Evolutionary conservation across 495 filamentous ascomycete genomes (phyloP), one percentile per base, ranked within the genome.

Genomic region (Glutinoglossum americanum): DNA sequence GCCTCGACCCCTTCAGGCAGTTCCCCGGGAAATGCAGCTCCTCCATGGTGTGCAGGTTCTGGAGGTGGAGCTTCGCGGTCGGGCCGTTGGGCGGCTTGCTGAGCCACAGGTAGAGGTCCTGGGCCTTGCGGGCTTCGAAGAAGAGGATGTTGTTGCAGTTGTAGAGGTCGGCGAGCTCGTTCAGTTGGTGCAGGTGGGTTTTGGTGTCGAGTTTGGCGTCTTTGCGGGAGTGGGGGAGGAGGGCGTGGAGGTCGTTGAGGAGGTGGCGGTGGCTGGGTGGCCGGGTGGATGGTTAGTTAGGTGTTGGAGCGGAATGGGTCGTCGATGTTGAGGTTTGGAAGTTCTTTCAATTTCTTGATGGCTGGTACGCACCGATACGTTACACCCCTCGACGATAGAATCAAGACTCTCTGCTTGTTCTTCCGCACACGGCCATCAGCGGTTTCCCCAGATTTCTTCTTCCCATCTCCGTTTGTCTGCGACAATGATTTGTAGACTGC

Each of bases 81-180:
- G 90, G 92, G 0, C 92, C 92, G 66, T 99, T 99, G 9, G 92
- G 92, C 1, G 88, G 83, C 65, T 93, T 93, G 69, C 84, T 79
- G 66, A 96, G 77, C 90, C 90, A 95, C 48, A 90, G 76, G 67
- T 95, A 98, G 35, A 93, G 71, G 75, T 97, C 92, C 68, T 93
- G 83, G 39, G 86, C 87, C 71, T 97, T 98, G 60, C 88, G 75
- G 56, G 89, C 92, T 72, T 98, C 92, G 67, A 96, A 92, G 72
- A 94, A 99, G 60, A 94, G 76, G 55, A 97, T 81, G 69, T 96
- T 92, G 72, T 99, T 99, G 80, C 90, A 96, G 63, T 95, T 97
- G 75, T 96, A 94, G 21, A 99, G 79, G 62, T 99, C 90, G 41
- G 92, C 92, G 17, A 97, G 80, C 67, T 94, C 90, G 72, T 97